Conservation (phyloP, 371 early-diverging fungal genomes). For the Mucor sp. region DNA sequence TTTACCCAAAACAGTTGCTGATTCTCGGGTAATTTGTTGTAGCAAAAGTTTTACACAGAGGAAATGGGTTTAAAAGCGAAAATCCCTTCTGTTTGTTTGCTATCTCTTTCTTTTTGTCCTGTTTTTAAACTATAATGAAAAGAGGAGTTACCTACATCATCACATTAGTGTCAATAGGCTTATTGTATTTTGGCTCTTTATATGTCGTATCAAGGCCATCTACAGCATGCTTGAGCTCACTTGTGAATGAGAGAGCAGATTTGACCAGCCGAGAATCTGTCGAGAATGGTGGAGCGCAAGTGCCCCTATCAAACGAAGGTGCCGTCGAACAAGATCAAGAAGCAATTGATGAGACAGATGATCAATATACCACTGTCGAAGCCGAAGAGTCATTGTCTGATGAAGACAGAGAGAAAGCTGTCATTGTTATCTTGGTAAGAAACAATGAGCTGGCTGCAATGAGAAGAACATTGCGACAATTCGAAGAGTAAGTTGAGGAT, state of each 20-base stretch:
- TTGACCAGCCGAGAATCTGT: slow-evolving; percentile 2
- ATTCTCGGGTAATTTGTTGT: slow-evolving; percentile 12
- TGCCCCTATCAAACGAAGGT: not conserved
- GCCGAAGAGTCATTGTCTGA: not conserved
- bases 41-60: not conserved
- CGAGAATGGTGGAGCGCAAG: not conserved
- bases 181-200: slow-evolving; percentile 22
- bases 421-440: slow-evolving; percentile 66
- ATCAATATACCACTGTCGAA: slow-evolving; percentile 6
- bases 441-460: slow-evolving; percentile 79
- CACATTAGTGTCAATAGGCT: slow-evolving; percentile 10
- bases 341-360: not conserved
- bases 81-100: not conserved
- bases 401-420: slow-evolving; percentile 35
- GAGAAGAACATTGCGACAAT: slow-evolving; percentile 68
- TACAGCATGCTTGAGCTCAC: not conserved
- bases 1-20: not conserved
- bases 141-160: slow-evolving; percentile 18
- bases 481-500: slow-evolving; percentile 64
- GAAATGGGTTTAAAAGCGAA: not conserved
- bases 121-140: slow-evolving; percentile 14
- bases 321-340: not conserved
- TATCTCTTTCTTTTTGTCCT: slow-evolving; percentile 1
- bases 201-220: slow-evolving; percentile 21
- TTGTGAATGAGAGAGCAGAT: slow-evolving; percentile 11